A percentile compares a stretch with the other conserved stretches of the same genome.
phyloP scores from a whole-genome alignment of 177 flowering plant species.

The Telopea speciosissima region DNA sequence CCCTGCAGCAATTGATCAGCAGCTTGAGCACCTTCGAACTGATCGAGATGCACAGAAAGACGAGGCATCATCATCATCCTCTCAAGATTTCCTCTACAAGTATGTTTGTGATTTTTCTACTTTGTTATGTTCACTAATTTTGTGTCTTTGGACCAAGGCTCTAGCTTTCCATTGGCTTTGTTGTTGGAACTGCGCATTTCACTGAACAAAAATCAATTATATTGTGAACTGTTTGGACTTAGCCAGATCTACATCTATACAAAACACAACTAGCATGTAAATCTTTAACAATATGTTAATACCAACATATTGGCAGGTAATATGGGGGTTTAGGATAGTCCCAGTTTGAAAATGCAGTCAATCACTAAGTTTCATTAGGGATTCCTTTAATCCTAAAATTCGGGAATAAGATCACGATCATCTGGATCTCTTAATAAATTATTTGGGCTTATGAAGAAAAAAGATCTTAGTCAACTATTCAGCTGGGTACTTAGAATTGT shows the following conservation, averaged over 20 bases:
- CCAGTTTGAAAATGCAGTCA: too few species aligned
- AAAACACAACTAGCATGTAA: not conserved
- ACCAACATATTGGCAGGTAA: not conserved
- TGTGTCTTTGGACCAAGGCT: not conserved
- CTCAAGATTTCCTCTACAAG: slow-evolving; percentile 64
- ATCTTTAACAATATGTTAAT: not conserved
- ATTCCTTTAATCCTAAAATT: too few species aligned
- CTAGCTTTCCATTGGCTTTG: not conserved
- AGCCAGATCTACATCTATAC: not conserved
- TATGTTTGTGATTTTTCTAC: slow-evolving; percentile 11
- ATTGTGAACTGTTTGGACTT: not conserved
- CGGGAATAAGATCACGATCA: not conserved
- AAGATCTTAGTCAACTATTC: too few species aligned
- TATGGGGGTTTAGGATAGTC: too few species aligned
- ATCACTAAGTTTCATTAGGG: too few species aligned
- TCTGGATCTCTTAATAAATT: not conserved
- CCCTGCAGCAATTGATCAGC: slow-evolving; percentile 80
- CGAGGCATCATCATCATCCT: slow-evolving; percentile 31
- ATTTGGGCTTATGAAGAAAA: too few species aligned
- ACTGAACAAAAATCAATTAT: not conserved
- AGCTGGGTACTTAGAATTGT: too few species aligned
- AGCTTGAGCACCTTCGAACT: slow-evolving; percentile 68
- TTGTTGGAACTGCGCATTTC: not conserved
- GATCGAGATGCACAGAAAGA: slow-evolving; percentile 49
- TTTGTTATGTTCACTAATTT: not conserved